These are phyloP conservation scores for Rhododendron henanense DNA, from an alignment of 148 eudicot species.

Conservation along the genomic window DNA sequence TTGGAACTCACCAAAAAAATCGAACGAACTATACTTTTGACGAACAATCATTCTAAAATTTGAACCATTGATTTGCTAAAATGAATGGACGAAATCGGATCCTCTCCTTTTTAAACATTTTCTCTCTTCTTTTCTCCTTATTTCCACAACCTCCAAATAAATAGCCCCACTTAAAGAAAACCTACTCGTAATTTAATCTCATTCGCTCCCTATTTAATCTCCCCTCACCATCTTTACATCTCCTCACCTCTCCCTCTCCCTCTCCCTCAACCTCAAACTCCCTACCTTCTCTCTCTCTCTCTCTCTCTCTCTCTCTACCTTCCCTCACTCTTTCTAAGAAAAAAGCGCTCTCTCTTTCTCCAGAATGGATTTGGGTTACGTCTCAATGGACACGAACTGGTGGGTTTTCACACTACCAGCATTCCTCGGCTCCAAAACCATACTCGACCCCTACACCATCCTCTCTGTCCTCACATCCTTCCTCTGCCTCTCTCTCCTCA, in stretches of 20 bases:
- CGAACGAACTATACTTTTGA: too few relatives aligned
- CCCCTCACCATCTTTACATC: background rate
- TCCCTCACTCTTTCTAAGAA: background rate
- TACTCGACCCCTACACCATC: constrained; percentile 8
- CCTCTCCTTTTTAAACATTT: too few relatives aligned
- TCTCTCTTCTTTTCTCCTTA: too few relatives aligned
- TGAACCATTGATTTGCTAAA: too few relatives aligned
- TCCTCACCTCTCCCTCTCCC: background rate
- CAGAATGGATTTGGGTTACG: constrained; percentile 3
- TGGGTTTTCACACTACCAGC: constrained; percentile 28
- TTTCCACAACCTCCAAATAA: too few relatives aligned
- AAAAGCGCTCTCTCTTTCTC: background rate
- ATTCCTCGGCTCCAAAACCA: constrained; percentile 19
- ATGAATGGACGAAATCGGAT: too few relatives aligned
- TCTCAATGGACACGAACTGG: constrained; percentile 19
- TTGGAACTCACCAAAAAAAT: too few relatives aligned
- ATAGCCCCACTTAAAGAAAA: too few relatives aligned
- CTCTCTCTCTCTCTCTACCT: background rate
- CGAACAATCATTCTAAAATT: too few relatives aligned
- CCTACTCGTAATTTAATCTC: too few relatives aligned
- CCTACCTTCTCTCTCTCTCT: background rate
- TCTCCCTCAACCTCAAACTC: background rate
- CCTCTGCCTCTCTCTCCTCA: constrained; percentile 9
- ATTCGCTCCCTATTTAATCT: background rate
- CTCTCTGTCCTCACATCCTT: constrained; percentile 17